Percentiles rank a stretch among this genome's conserved stretches.
Evolutionary conservation across 306 rosid genomes (phyloP).

Genomic region (Clitoria ternatea): DNA sequence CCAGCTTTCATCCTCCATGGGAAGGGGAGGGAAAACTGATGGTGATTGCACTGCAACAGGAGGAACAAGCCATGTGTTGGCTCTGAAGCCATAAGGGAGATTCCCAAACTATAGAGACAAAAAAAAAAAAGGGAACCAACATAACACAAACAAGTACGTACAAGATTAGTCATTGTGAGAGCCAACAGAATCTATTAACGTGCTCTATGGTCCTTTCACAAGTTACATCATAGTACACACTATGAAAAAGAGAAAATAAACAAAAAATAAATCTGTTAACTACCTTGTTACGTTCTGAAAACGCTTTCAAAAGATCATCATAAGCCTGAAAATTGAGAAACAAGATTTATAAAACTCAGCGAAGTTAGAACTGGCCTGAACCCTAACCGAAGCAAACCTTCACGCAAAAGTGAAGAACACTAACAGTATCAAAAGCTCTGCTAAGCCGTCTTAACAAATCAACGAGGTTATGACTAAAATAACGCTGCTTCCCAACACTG

Average conservation of each 20-base stretch:
- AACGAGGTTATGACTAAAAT: conserved; percentile 76
- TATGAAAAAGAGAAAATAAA: neutral
- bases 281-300: conserved; percentile 71
- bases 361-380: neutral
- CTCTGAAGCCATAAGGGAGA: conserved; percentile 71
- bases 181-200: neutral
- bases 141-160: neutral
- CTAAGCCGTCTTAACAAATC: conserved; percentile 90
- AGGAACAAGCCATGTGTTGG: conserved; percentile 78
- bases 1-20: conserved; percentile 63
- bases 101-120: conserved; percentile 60
- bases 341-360: neutral
- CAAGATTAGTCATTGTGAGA: neutral
- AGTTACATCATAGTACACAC: neutral
- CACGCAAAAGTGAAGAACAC: too few relatives aligned
- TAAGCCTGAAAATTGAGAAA: conserved; percentile 54
- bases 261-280: neutral
- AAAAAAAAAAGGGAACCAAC: neutral
- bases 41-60: conserved; percentile 50
- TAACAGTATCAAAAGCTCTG: conserved; percentile 84
- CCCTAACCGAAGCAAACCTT: too few relatives aligned
- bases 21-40: conserved; percentile 54
- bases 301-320: conserved; percentile 62
- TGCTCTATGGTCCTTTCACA: neutral
- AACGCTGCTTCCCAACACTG: conserved; percentile 76